These are phyloP conservation scores for Aspergillus baeticus DNA, from an alignment of 495 filamentous ascomycete genomes.

Conservation along the genomic window DNA sequence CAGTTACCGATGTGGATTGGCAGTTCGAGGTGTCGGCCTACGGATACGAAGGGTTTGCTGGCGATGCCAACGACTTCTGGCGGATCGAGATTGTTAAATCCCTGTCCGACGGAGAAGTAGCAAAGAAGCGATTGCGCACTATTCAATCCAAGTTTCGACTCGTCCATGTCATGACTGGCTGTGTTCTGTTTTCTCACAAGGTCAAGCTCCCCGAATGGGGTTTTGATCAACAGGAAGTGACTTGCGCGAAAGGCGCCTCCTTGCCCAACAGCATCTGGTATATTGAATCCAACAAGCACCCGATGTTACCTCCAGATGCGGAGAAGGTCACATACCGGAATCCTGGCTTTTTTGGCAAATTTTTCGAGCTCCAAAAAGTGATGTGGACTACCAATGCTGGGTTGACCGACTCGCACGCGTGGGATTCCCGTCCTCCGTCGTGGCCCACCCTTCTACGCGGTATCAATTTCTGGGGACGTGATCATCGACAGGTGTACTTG, in stretches of 20 bases:
- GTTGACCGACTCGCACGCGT: conserved; percentile 92
- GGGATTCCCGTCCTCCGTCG: conserved; percentile 92
- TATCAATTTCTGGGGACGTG: conserved; percentile 99
- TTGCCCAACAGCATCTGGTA: conserved; percentile 98
- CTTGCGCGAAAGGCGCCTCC: conserved; percentile 88
- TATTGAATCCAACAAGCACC: conserved; percentile 84
- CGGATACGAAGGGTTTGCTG: conserved; percentile 94
- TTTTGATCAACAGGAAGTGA: conserved; percentile 96
- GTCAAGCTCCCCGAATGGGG: conserved; percentile 98
- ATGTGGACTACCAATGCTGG: conserved; percentile 99
- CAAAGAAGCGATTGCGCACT: conserved; percentile 84
- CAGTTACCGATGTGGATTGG: conserved; percentile 96
- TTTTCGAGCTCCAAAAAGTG: conserved; percentile 98
- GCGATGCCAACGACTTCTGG: conserved; percentile 96
- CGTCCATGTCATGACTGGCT: conserved; percentile 95
- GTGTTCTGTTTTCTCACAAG: conserved; percentile 95
- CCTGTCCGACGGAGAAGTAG: conserved; percentile 74
- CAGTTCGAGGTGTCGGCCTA: conserved; percentile 98
- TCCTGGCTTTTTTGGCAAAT: conserved; percentile 96
- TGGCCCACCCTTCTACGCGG: conserved; percentile 93
- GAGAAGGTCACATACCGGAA: conserved; percentile 95
- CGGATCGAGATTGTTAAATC: conserved; percentile 91
- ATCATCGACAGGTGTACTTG: conserved; percentile 92
- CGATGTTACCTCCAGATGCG: conserved; percentile 65
- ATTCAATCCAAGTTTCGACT: conserved; percentile 97